Conservation (phyloP, 441 rosid genomes). For the Brassica balearica region DNA sequence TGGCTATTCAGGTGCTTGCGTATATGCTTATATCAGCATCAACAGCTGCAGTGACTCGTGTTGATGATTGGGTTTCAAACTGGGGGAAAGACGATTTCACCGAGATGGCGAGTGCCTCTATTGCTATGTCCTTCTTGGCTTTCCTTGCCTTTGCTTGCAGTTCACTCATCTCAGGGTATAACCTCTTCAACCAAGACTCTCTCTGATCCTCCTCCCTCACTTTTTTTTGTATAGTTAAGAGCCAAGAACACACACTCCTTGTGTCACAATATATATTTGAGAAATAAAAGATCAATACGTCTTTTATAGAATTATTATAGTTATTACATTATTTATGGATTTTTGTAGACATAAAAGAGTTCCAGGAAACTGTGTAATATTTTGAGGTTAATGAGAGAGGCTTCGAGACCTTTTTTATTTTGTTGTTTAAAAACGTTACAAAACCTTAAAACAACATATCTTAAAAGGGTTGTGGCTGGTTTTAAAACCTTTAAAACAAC, state of each 20-base stretch:
- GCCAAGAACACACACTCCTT: slow-evolving; percentile 22
- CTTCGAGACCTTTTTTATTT: background rate
- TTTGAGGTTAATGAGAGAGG: slow-evolving; percentile 35
- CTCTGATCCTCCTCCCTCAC: slow-evolving; percentile 25
- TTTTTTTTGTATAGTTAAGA: slow-evolving; percentile 32
- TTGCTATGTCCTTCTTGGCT: slow-evolving; percentile 90
- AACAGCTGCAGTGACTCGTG: slow-evolving; percentile 89
- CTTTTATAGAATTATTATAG: slow-evolving; percentile 28
- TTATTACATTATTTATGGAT: background rate
- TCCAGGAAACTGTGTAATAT: slow-evolving; percentile 25
- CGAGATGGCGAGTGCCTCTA: slow-evolving; percentile 84
- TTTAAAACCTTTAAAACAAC: background rate
- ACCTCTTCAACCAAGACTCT: slow-evolving; percentile 53
- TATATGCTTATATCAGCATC: slow-evolving; percentile 88
- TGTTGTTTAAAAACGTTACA: background rate
- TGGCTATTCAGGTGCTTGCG: slow-evolving; percentile 71
- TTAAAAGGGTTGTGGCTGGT: background rate
- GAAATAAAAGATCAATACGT: slow-evolving; percentile 19
- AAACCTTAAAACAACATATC: slow-evolving; percentile 11
- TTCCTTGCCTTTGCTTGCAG: slow-evolving; percentile 79
- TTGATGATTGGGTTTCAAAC: slow-evolving; percentile 89
- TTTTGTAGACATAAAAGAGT: slow-evolving; percentile 27
- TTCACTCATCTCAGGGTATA: slow-evolving; percentile 79
- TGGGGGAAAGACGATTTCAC: slow-evolving; percentile 99
- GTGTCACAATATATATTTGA: slow-evolving; percentile 17